Evolutionary conservation across 2,329 filamentous ascomycete genomes (phyloP), one percentile per base, ranked within the genome.

Genomic region (Teratosphaeria viscida): DNA sequence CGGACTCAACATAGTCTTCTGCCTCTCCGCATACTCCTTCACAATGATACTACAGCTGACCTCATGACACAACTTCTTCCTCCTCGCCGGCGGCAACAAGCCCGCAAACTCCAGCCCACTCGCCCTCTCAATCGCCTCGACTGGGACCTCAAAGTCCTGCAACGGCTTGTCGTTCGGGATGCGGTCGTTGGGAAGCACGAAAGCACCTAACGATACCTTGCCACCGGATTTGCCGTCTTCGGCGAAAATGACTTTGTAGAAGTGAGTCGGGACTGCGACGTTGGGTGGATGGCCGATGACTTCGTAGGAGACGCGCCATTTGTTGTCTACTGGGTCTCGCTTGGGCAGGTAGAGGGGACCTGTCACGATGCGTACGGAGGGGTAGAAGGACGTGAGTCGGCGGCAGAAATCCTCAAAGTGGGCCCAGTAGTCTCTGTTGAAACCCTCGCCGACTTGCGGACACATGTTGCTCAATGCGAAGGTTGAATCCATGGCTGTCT

Each of bases 371-470:
- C 94, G 83, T 29, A 99, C 92, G 52, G 84, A 88, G 0, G 92
- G 92, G 72, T 96, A 99, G 58, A 79, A 82, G 54, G 79, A 77
- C 0, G 92, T 92, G 65, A 99, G 79, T 19, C 90, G 81, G 10
- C 94, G 84, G 77, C 92, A 96, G 71, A 97, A 99, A 71, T 96
- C 92, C 77, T 99, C 94, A 66, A 99, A 92, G 74, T 99, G 94
- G 43, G 94, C 89, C 94, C 94, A 99, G 82, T 99, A 99, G 78
- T 99, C 94, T 57, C 94, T 84, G 78, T 99, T 99, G 81, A 99
- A 99, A 61, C 94, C 94, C 72, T 96, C 90, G 66, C 94, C 94
- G 34, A 99, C 94, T 77, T 99, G 94, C 35, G 94, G 94, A 72
- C 92, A 96, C 92, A 99, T 99, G 78, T 99, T 99, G 72, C 83